These are phyloP conservation scores for Solanum aculeatissimum DNA, from an alignment of 305 asterid genomes.

Conservation along the genomic window DNA sequence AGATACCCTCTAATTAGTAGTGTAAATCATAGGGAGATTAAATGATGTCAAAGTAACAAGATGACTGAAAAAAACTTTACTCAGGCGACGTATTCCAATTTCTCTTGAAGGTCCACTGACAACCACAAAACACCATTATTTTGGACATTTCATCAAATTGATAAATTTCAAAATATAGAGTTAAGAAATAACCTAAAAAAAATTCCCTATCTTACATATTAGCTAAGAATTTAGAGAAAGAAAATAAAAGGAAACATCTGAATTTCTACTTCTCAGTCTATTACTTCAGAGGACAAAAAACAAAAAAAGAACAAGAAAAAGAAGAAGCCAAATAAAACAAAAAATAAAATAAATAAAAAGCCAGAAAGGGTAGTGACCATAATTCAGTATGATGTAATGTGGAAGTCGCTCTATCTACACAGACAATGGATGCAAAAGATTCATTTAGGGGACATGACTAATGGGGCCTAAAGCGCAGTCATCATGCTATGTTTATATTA, in stretches of 20 bases:
- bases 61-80: background rate
- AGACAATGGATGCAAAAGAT: background rate
- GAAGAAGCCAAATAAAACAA: background rate
- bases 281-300: background rate
- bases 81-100: background rate
- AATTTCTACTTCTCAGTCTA: background rate
- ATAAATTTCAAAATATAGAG: background rate
- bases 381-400: background rate
- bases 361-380: background rate
- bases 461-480: background rate
- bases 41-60: background rate
- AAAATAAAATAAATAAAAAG: background rate
- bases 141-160: background rate
- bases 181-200: background rate
- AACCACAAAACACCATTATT: background rate
- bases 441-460: background rate
- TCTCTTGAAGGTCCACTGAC: background rate
- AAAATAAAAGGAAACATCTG: background rate
- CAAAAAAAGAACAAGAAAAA: background rate
- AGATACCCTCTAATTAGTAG: background rate
- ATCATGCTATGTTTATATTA: background rate
- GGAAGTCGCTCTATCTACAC: background rate
- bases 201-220: background rate
- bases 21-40: background rate
- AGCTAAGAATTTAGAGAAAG: background rate